phyloP scores from a whole-genome alignment of 2,329 filamentous ascomycete genomes.

The Ophiostoma tasmaniense region DNA sequence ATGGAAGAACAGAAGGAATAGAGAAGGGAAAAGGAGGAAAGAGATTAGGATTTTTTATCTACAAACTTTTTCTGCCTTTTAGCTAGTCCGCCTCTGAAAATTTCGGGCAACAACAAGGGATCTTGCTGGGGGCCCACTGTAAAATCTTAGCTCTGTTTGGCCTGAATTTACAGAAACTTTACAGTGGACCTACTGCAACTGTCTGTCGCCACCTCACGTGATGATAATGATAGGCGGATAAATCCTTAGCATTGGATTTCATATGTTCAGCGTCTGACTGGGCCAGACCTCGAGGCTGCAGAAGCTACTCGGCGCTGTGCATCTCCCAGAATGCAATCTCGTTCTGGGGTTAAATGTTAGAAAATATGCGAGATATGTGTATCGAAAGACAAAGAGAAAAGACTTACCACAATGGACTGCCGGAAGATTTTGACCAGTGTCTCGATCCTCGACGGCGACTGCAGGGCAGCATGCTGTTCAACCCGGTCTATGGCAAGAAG shows the following conservation, averaged over 20 bases:
- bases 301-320: constrained; percentile 33
- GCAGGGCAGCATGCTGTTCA: constrained; percentile 63
- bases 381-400: background rate
- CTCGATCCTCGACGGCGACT: constrained; percentile 68
- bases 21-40: constrained; percentile 13
- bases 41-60: constrained; percentile 18
- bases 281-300: background rate
- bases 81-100: constrained; percentile 13
- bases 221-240: background rate
- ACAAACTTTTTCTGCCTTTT: constrained; percentile 17
- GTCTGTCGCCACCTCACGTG: constrained; percentile 19
- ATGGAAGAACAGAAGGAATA: background rate
- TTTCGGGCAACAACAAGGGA: constrained; percentile 10
- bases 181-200: background rate
- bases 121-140: constrained; percentile 8
- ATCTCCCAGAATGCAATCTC: constrained; percentile 71
- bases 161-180: background rate
- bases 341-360: constrained; percentile 41
- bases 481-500: constrained; percentile 35
- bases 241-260: background rate
- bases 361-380: too few species aligned
- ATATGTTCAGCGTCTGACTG: background rate
- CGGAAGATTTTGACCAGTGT: constrained; percentile 78
- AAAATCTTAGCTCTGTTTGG: constrained; percentile 20
- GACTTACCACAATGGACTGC: constrained; percentile 68